Evolutionary conservation across 306 rosid genomes (phyloP), one percentile per base, ranked within the genome.

Genomic region (Medicago lupulina): DNA sequence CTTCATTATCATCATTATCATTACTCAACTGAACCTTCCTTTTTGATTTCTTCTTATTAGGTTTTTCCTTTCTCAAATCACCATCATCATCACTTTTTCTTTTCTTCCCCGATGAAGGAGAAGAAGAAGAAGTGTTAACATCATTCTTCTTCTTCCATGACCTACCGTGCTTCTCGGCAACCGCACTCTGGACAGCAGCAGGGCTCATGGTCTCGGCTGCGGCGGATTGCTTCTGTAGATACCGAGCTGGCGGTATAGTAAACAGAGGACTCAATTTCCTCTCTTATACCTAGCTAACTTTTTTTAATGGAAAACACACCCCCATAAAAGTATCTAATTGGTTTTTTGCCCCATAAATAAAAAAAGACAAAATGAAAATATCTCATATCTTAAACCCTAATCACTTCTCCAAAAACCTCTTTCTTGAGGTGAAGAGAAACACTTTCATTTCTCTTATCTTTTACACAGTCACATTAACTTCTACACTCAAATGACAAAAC

Each of bases 61-160:
- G 80, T 38, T 86, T 68, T 1, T 82, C 86, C 49, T 71, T 83
- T 64, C 71, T 81, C 61, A 81, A 46, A 8, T 71, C 43, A 39
- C 8, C 50, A 44, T 12, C 50, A 44, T 44, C 85, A 44, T 62
- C 82, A 9, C 83, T 84, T 9, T 83, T 83, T n/a, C 91, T 89
- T 80, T 75, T 91, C 73, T 75, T 91, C 73, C 88, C 90, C 36
- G 70, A 28, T 18, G 73, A 3, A 15, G 90, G 70, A 13, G n/a
- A 2, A 15, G 90, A 73, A 46, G n/a, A 2, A 13, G n/a, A 3
- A 44, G 2, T 1, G 31, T 44, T 4, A 12, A 44, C n/a, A 4
- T 12, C 13, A 15, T 46, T 7, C 6, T 62, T 14, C 19, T 17
- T 79, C 69, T 72, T 84, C 61, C 76, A 46, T 0, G 79, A 61